Evolutionary conservation across 2,329 filamentous ascomycete species (phyloP), one percentile per base, ranked within the genome.

Genomic region (Rutstroemia sp.): DNA sequence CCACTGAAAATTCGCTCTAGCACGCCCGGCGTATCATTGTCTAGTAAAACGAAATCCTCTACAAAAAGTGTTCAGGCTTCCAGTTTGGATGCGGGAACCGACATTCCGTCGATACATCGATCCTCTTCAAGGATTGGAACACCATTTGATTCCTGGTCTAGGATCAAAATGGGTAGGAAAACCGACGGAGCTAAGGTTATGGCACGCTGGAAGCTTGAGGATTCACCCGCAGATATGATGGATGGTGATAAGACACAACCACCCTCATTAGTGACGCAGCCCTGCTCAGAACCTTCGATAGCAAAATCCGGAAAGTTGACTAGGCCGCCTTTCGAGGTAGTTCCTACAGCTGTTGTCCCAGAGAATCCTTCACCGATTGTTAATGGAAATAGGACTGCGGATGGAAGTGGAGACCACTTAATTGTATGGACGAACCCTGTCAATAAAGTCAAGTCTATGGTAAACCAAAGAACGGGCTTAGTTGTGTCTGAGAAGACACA

Each of bases 351-450:
- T 3, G 9, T 34, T 9, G 9, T 39, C 19, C 10, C 7, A 4
- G 21, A 41, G 5, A 12, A n/a, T 5, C 30, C 14, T 45, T 42
- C 47, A 17, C 5, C 34, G 9, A 8, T n/a, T 27, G 44, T 23
- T 12, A 7, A 14, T 19, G 8, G 61, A 49, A 47, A 58, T 55
- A 23, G 48, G 56, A 37, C 23, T 30, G 5, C 27, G 10, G 14
- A 25, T 23, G 60, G 64, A 39, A 73, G 74, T 49, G 66, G 67
- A n/a, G 66, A 67, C 34, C 64, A 68, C 7, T 68, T 71, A 0
- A 66, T 82, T 0, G 58, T 70, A 16, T 90, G 87, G 87, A 74
- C 73, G 1, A 81, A 90, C 62, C 84, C 85, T 0, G 64, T 71
- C 8, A 87, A 81, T 0, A 78, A 77, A 60, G 71, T 78, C 57